These are phyloP conservation scores for Tricholoma flavovirens DNA, from an alignment of 768 basidiomycete genomes.

Conservation along the genomic window DNA sequence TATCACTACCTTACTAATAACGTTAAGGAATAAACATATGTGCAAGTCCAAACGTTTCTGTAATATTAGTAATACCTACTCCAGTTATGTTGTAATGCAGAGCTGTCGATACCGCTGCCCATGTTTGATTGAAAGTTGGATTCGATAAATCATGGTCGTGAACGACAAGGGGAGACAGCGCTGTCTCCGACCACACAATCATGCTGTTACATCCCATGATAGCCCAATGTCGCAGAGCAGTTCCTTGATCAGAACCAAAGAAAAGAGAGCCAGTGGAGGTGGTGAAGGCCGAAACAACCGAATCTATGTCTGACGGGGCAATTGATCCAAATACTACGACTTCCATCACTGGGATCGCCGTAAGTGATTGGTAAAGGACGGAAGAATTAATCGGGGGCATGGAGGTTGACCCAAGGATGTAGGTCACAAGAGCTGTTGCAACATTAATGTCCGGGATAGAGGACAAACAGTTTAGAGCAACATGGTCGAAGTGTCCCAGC, in stretches of 20 bases:
- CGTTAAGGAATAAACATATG: slow-evolving; percentile 27
- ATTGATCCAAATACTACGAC: slow-evolving; percentile 61
- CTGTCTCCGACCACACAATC: slow-evolving; percentile 49
- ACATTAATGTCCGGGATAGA: slow-evolving; percentile 42
- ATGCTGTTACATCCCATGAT: slow-evolving; percentile 32
- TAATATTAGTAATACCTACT: slow-evolving; percentile 40
- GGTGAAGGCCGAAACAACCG: slow-evolving; percentile 46
- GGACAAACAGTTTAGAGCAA: slow-evolving; percentile 50
- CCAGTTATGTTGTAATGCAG: slow-evolving; percentile 21
- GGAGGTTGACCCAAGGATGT: slow-evolving; percentile 32
- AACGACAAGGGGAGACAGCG: slow-evolving; percentile 45
- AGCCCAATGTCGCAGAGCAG: slow-evolving; percentile 48
- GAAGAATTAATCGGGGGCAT: slow-evolving; percentile 38
- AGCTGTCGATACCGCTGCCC: slow-evolving; percentile 38
- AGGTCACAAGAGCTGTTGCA: slow-evolving; percentile 44
- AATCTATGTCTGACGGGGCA: slow-evolving; percentile 39
- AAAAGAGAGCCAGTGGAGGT: slow-evolving; percentile 45
- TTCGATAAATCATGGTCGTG: slow-evolving; percentile 43
- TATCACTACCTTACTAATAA: no score
- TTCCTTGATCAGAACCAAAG: slow-evolving; percentile 51
- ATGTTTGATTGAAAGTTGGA: slow-evolving; percentile 40
- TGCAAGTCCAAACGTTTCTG: slow-evolving; percentile 30
- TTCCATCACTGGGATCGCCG: slow-evolving; percentile 48
- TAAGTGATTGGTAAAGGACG: slow-evolving; percentile 34
- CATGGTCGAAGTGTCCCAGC: slow-evolving; percentile 46